Percentiles rank a stretch among this genome's conserved stretches.
Conservation (phyloP, 805 yeast genomes). For the Saturnispora diversa region DNA sequence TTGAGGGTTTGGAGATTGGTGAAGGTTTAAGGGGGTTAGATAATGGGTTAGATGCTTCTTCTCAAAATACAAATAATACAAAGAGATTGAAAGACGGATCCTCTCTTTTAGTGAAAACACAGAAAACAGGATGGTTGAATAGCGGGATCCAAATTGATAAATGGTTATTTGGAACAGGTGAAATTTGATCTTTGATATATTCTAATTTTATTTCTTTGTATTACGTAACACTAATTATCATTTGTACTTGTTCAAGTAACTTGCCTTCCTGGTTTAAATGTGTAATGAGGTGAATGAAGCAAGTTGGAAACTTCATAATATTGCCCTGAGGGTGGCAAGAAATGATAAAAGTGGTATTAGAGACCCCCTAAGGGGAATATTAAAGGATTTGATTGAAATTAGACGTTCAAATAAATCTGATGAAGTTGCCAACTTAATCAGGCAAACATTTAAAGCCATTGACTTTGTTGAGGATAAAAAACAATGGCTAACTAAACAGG, state of each 20-base stretch:
- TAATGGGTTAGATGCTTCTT: background rate
- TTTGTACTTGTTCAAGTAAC: background rate
- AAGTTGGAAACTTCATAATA: background rate
- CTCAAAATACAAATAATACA: background rate
- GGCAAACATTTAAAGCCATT: background rate
- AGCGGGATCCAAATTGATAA: conserved; percentile 9
- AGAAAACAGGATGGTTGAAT: background rate
- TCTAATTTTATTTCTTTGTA: background rate
- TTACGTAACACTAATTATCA: background rate
- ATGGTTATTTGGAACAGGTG: conserved; percentile 14
- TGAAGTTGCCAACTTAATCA: background rate
- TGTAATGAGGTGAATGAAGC: background rate
- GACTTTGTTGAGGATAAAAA: background rate
- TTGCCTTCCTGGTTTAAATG: no score
- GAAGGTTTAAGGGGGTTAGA: conserved; percentile 13
- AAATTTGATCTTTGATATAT: conserved; percentile 4
- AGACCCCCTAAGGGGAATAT: background rate
- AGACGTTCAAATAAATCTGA: background rate
- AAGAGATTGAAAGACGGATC: conserved; percentile 13
- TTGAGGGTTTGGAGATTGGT: conserved; percentile 13
- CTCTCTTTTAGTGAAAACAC: conserved; percentile 7
- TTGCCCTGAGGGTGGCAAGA: background rate
- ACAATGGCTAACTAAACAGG: background rate
- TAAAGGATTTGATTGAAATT: background rate
- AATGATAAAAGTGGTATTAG: background rate